phyloP scores from a whole-genome alignment of 2,329 filamentous ascomycete species.

The Blumeria hordei region DNA sequence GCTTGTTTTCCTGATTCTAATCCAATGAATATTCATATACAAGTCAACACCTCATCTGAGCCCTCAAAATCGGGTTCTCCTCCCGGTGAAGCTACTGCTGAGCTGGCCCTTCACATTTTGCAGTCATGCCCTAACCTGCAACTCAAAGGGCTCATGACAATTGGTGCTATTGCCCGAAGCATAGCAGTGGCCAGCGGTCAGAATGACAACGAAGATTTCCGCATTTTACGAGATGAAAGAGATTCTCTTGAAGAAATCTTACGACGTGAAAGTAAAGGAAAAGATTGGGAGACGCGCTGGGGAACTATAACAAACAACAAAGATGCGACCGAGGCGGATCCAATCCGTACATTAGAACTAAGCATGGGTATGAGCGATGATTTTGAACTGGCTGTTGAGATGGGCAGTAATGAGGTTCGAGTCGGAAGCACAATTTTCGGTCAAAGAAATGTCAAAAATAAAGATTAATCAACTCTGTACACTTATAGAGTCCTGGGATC shows the following conservation, averaged over 20 bases:
- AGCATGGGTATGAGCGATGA: slow-evolving; percentile 99
- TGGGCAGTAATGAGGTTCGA: slow-evolving; percentile 75
- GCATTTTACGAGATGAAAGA: slow-evolving; percentile 39
- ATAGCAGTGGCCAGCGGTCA: slow-evolving; percentile 48
- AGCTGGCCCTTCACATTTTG: slow-evolving; percentile 44
- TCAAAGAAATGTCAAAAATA: slow-evolving; percentile 28
- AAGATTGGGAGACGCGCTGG: neutral
- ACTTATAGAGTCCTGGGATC: too few relatives aligned
- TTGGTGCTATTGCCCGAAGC: slow-evolving; percentile 77
- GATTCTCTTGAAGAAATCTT: slow-evolving; percentile 44
- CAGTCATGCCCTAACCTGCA: slow-evolving; percentile 48
- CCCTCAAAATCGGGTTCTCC: slow-evolving; percentile 60
- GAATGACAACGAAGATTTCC: slow-evolving; percentile 90
- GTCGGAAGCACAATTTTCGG: slow-evolving; percentile 93
- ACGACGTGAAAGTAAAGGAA: slow-evolving; percentile 17
- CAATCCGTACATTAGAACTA: slow-evolving; percentile 49
- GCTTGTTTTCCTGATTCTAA: slow-evolving; percentile 25
- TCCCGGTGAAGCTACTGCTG: slow-evolving; percentile 34
- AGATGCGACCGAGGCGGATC: slow-evolving; percentile 29
- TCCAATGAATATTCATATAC: slow-evolving; percentile 43
- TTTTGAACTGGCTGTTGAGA: slow-evolving; percentile 63
- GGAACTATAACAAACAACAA: slow-evolving; percentile 39
- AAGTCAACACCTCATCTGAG: slow-evolving; percentile 89
- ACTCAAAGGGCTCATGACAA: slow-evolving; percentile 81
- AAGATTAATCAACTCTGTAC: too few relatives aligned